These are phyloP conservation scores for Pseudogymnoascus sp. DNA, from an alignment of 2,329 filamentous ascomycete genomes.

Conservation along the genomic window DNA sequence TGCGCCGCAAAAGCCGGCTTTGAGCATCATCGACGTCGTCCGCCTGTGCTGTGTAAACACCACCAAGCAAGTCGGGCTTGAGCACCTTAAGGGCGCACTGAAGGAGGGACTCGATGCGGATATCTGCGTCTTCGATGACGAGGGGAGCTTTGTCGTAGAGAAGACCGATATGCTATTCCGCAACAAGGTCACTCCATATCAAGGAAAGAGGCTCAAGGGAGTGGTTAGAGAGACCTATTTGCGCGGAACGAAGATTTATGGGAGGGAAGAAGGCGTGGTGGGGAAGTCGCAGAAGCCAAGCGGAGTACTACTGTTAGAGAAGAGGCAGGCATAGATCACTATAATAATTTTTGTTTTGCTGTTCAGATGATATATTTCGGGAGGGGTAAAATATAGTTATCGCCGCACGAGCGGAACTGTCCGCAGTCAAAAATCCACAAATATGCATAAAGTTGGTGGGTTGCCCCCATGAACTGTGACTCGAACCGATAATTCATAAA, in stretches of 20 bases:
- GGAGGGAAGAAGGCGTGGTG: constrained; percentile 26
- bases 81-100: constrained; percentile 73
- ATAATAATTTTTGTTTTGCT: neutral
- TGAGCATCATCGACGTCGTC: constrained; percentile 68
- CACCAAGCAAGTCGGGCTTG: constrained; percentile 77
- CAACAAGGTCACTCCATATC: constrained; percentile 30
- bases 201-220: constrained; percentile 60
- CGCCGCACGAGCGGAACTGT: constrained; percentile 1
- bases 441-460: neutral
- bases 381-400: neutral
- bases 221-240: constrained; percentile 30
- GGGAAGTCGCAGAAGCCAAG: constrained; percentile 43
- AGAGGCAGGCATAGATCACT: constrained; percentile 17
- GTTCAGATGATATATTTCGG: neutral
- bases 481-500: neutral
- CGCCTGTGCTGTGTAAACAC: constrained; percentile 81
- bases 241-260: constrained; percentile 26
- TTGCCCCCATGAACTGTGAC: neutral
- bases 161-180: constrained; percentile 71
- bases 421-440: neutral
- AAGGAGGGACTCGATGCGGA: constrained; percentile 80
- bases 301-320: constrained; percentile 45
- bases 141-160: constrained; percentile 66
- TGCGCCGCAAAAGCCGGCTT: constrained; percentile 14
- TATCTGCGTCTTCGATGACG: constrained; percentile 84